Evolutionary conservation across 495 filamentous ascomycete species (phyloP).

Genomic region (Penicillium argentinense): DNA sequence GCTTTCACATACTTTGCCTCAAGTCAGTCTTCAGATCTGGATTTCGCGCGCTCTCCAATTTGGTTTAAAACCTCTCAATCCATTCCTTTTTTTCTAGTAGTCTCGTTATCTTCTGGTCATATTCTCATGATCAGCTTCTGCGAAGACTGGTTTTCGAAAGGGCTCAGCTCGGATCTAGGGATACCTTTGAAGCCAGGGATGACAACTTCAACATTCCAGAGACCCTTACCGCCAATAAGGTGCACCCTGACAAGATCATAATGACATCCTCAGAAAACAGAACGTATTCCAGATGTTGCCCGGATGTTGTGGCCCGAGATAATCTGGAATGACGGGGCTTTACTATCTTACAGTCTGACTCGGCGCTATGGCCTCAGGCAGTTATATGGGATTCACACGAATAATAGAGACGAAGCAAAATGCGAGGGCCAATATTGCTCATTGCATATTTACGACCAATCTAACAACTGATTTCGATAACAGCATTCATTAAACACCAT

Average conservation of each 20-base stretch:
- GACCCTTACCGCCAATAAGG: slow-evolving; percentile 1
- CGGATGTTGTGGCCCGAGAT: not conserved
- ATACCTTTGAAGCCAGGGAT: slow-evolving; percentile 9
- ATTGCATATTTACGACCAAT: not conserved
- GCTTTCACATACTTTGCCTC: not conserved
- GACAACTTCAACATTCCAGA: slow-evolving; percentile 19
- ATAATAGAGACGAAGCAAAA: no score
- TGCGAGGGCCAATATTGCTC: no score
- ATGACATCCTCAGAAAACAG: slow-evolving; percentile 12
- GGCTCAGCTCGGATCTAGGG: slow-evolving; percentile 17
- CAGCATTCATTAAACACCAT: slow-evolving; percentile 29
- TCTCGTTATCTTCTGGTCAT: not conserved
- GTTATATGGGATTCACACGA: not conserved
- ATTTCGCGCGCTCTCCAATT: no score
- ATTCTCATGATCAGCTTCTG: not conserved
- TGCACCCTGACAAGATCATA: slow-evolving; percentile 8
- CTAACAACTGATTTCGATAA: no score
- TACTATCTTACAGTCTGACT: not conserved
- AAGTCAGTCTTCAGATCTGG: not conserved
- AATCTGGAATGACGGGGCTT: slow-evolving; percentile 12
- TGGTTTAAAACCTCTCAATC: not conserved
- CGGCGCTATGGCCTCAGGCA: no score
- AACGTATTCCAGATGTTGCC: not conserved
- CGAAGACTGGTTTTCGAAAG: not conserved
- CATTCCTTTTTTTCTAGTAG: not conserved